These are phyloP conservation scores for Arachnomyces sp. DNA, from an alignment of 2,329 filamentous ascomycete species.

Conservation along the genomic window DNA sequence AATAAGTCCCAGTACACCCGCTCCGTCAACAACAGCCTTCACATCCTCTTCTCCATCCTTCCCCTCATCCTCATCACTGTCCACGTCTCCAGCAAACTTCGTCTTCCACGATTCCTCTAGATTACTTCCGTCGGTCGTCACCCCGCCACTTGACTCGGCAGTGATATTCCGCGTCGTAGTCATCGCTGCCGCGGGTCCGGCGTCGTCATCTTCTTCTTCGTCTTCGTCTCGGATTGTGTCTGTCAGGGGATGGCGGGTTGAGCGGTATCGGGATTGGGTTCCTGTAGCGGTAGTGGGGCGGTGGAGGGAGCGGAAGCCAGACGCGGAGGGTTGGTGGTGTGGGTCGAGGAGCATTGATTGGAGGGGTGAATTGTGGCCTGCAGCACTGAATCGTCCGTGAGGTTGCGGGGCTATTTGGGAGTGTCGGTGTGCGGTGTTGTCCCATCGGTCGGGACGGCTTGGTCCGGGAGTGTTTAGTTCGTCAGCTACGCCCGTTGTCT, in stretches of 20 bases:
- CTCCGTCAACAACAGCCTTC: slow-evolving; percentile 39
- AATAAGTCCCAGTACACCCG: slow-evolving; percentile 57
- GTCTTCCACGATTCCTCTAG: slow-evolving; percentile 49
- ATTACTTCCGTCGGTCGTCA: slow-evolving; percentile 46
- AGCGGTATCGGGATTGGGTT: slow-evolving; percentile 27
- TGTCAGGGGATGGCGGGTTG: slow-evolving; percentile 15
- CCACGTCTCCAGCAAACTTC: slow-evolving; percentile 29
- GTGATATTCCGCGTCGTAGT: slow-evolving; percentile 2
- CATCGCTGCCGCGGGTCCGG: not conserved
- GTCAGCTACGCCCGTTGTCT: slow-evolving; percentile 50
- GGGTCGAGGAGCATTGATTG: slow-evolving; percentile 41
- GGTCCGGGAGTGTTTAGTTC: slow-evolving; percentile 28
- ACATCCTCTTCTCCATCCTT: slow-evolving; percentile 43
- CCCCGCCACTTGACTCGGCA: slow-evolving; percentile 29
- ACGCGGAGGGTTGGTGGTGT: slow-evolving; percentile 38
- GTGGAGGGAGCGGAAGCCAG: slow-evolving; percentile 26
- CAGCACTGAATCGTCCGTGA: slow-evolving; percentile 9
- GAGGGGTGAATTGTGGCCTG: slow-evolving; percentile 29
- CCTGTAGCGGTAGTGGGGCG: slow-evolving; percentile 13
- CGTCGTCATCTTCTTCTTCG: slow-evolving; percentile 24
- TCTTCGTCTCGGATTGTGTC: slow-evolving; percentile 18
- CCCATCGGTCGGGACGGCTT: slow-evolving; percentile 16
- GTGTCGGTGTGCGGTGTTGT: slow-evolving; percentile 32
- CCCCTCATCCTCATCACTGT: slow-evolving; percentile 39
- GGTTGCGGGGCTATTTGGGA: slow-evolving; percentile 34